Percentiles rank a stretch among this genome's conserved stretches.
phyloP scores from a whole-genome alignment of 345 rosid genomes.

The Gossypium stocksii region DNA sequence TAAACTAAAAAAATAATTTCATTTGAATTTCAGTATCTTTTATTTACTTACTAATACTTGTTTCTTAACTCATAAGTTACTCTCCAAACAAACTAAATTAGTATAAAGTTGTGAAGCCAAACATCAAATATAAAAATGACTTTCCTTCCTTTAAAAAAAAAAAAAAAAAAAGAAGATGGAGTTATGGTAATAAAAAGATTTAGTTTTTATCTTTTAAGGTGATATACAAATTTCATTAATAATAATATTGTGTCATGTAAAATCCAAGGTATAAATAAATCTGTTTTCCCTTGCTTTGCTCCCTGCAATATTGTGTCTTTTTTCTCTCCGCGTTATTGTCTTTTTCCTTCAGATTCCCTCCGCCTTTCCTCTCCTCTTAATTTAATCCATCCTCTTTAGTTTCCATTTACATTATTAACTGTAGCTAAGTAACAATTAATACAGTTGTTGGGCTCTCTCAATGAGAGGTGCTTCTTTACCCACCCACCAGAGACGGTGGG shows the following conservation, averaged over 20 bases:
- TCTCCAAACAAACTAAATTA: too few species aligned
- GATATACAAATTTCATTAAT: background rate
- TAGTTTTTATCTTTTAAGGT: too few species aligned
- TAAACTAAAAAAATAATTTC: too few species aligned
- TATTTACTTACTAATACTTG: too few species aligned
- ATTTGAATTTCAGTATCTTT: too few species aligned
- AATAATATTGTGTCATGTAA: background rate
- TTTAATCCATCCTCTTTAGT: conserved; percentile 16
- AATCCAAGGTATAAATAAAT: conserved; percentile 10
- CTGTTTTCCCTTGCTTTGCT: background rate
- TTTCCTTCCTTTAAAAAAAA: too few species aligned
- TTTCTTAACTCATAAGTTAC: too few species aligned
- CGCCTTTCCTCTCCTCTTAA: conserved; percentile 23
- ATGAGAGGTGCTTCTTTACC: conserved; percentile 45
- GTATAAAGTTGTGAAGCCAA: too few species aligned
- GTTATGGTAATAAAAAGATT: too few species aligned
- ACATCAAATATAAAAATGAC: too few species aligned
- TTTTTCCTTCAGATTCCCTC: conserved; percentile 27
- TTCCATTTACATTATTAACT: background rate
- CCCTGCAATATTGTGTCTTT: conserved; percentile 12
- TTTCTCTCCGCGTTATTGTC: conserved; percentile 30
- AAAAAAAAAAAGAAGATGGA: too few species aligned
- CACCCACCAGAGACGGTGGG: conserved; percentile 81
- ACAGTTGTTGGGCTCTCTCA: background rate
- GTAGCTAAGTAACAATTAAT: background rate